These are phyloP conservation scores for Paraglomus brasilianum DNA, from an alignment of 192 early-diverging fungal genomes.

Conservation along the genomic window DNA sequence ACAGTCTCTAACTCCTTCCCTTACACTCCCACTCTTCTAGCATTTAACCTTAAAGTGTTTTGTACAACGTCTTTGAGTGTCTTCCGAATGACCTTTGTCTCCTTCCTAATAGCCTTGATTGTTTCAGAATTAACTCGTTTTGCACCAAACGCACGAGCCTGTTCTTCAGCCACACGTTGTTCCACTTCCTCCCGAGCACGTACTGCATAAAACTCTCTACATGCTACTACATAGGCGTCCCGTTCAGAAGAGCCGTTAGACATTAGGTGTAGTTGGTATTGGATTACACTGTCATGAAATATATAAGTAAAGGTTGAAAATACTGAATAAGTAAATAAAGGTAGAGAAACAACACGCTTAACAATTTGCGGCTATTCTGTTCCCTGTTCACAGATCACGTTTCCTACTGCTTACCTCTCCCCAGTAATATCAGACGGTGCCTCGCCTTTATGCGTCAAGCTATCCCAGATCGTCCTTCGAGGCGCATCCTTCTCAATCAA, in stretches of 20 bases:
- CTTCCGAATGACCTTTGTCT: constrained; percentile 2
- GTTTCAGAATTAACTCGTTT: background rate
- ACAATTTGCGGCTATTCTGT: background rate
- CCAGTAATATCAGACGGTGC: constrained; percentile 63
- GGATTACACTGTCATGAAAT: constrained; percentile 66
- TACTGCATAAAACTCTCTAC: constrained; percentile 76
- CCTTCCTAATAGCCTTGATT: constrained; percentile 10
- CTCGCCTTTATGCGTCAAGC: constrained; percentile 50
- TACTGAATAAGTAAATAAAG: background rate
- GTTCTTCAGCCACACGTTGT: constrained; percentile 60
- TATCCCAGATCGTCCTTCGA: constrained; percentile 52
- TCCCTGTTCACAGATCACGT: background rate
- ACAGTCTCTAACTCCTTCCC: too few species aligned
- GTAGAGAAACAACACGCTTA: constrained; percentile 5
- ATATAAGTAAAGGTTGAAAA: constrained; percentile 9
- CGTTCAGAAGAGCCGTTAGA: constrained; percentile 59
- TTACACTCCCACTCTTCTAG: too few species aligned
- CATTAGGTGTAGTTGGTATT: constrained; percentile 82
- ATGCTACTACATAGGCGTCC: constrained; percentile 77
- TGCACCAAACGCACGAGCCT: constrained; percentile 47
- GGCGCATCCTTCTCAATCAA: constrained; percentile 66
- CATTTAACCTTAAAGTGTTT: too few species aligned
- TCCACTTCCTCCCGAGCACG: constrained; percentile 78
- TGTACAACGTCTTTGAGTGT: too few species aligned
- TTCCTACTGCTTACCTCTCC: constrained; percentile 69